phyloP scores from a whole-genome alignment of 2,329 filamentous ascomycete genomes.

The Nemania serpens region DNA sequence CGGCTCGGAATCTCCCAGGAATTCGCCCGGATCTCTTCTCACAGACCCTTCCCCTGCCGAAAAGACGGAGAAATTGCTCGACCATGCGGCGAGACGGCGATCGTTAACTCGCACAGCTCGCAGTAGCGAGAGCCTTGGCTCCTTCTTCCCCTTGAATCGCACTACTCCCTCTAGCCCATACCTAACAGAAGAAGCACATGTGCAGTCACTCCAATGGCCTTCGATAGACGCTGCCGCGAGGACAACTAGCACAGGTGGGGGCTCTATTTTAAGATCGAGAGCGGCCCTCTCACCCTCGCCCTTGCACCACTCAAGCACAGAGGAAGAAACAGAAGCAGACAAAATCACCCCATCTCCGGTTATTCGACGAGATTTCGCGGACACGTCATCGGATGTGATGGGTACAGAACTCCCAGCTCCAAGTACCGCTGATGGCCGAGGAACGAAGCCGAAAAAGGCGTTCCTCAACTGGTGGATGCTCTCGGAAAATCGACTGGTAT shows the following conservation, averaged over 20 bases:
- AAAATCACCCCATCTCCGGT: background rate
- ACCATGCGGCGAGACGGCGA: background rate
- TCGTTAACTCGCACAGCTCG: slow-evolving; percentile 2
- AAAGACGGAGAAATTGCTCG: background rate
- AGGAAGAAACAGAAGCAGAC: slow-evolving; percentile 5
- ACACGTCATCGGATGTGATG: background rate
- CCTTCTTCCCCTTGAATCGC: slow-evolving; percentile 13
- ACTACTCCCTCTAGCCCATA: slow-evolving; percentile 32
- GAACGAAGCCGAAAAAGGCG: slow-evolving; percentile 9
- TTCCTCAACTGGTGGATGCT: slow-evolving; percentile 24
- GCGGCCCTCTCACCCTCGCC: slow-evolving; percentile 10
- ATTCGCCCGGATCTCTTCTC: slow-evolving; percentile 13
- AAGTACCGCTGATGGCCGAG: background rate
- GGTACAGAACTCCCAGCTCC: background rate
- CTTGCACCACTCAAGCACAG: slow-evolving; percentile 15
- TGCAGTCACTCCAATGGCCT: slow-evolving; percentile 31
- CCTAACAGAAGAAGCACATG: slow-evolving; percentile 33
- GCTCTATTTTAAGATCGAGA: slow-evolving; percentile 7
- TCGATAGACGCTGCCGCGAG: slow-evolving; percentile 23
- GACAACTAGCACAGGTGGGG: slow-evolving; percentile 17
- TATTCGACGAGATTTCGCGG: background rate
- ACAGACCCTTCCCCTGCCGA: background rate
- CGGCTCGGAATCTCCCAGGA: slow-evolving; percentile 30
- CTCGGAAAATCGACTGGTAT: slow-evolving; percentile 17
- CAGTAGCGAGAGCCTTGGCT: slow-evolving; percentile 23